phyloP scores from a whole-genome alignment of 305 asterid species.

The Solanum hybrid region DNA sequence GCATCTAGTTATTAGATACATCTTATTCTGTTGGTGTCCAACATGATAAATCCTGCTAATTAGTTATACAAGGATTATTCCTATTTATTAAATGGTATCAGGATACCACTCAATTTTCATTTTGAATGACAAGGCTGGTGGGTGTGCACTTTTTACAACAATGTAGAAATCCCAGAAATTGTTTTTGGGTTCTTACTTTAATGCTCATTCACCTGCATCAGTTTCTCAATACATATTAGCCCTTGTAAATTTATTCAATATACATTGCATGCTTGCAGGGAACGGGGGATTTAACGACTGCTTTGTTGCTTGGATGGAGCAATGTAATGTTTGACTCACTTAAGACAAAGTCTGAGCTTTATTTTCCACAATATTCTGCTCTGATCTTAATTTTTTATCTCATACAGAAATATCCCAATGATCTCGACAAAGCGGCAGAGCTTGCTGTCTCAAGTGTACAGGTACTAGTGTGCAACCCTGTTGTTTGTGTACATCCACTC shows the following conservation, averaged over 20 bases:
- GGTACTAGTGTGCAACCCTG: conserved; percentile 28
- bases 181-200: background rate
- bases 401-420: conserved; percentile 69
- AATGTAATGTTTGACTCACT: conserved; percentile 44
- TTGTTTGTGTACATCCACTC: background rate
- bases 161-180: background rate
- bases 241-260: background rate
- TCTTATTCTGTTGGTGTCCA: background rate
- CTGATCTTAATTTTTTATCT: conserved; percentile 13
- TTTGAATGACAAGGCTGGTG: background rate
- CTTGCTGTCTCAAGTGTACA: conserved; percentile 86
- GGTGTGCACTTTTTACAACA: background rate
- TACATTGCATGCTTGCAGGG: conserved; percentile 49
- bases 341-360: conserved; percentile 5
- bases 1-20: background rate
- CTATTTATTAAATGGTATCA: background rate
- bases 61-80: background rate
- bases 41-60: background rate
- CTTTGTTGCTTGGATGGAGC: conserved; percentile 97
- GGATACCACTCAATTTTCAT: background rate
- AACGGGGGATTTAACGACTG: conserved; percentile 92
- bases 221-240: conserved; percentile 2
- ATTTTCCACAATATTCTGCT: conserved; percentile 1
- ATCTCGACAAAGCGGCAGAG: conserved; percentile 84
- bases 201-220: background rate